Base-by-base conservation (phyloP, 2,329 filamentous ascomycete species). In the Cryphonectria carpinicola region DNA sequence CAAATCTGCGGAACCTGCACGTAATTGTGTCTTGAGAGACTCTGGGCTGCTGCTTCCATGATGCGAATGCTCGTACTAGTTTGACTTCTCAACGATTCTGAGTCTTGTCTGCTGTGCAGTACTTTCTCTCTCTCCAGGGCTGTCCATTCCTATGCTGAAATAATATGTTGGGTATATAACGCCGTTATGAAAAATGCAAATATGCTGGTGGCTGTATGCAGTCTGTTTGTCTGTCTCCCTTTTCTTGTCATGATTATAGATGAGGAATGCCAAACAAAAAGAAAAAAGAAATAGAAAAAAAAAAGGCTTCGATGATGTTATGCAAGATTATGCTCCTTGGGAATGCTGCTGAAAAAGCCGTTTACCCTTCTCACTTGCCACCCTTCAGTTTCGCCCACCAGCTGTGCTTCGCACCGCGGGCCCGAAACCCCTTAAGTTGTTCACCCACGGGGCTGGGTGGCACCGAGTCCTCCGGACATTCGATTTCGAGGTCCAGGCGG, bases 401-500 rank as follows among this genome's bases (percentile, higher is more conserved):
- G 3, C 66, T 67, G 46, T 11, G 46, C 60, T 41, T 41, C 28
- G 68, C 39, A 3, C 19, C 37, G 22, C 71, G 60, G 3, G 69
- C 69, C 13, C 71, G 71, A 49, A 72, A 72, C 7, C 71, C 71
- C 19, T 65, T 56, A 6, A 54, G 71, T 69, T 71, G 62, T 69
- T 71, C 71, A 6, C 71, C 71, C 19, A 65, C 71, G 37, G 71
- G 71, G 46, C 69, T 72, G 28, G 71, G 71, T 46, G 71, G 71
- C 28, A 72, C 71, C 65, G 68, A 68, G 39, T 78, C 74, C 43
- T 63, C 76, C 35, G 64, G 69, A 22, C 67, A 68, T 60, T 79
- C 76, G 49, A 82, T 82, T 22, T 84, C 84, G 49, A 91, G 80
- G 54, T 88, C 85, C 4, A 91, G 81, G 5, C 89, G 82, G 77